Evolutionary conservation across 371 early-diverging fungal species (phyloP).

Genomic region (Circinella umbellata): DNA sequence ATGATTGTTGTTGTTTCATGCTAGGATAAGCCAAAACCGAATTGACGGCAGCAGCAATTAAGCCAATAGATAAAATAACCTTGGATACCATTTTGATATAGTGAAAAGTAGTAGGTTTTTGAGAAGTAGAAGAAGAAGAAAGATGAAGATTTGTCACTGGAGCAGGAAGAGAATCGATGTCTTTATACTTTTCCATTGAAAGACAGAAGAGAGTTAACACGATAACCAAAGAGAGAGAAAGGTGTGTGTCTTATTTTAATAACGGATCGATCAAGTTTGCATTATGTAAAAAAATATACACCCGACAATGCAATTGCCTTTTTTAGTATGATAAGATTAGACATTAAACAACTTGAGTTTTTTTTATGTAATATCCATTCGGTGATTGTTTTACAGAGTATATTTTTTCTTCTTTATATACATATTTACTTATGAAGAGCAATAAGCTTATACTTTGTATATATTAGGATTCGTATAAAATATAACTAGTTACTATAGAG

Average conservation of each 20-base stretch:
- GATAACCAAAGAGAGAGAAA: neutral
- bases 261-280: neutral
- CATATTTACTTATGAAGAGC: too few species aligned
- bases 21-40: slow-evolving; percentile 16
- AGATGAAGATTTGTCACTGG: neutral
- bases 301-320: neutral
- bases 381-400: too few species aligned
- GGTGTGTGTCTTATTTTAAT: neutral
- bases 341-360: neutral
- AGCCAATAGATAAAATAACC: slow-evolving; percentile 11
- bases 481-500: too few species aligned
- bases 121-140: neutral
- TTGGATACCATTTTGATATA: slow-evolving; percentile 19
- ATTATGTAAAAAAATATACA: slow-evolving; percentile 10
- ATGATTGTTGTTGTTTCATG: slow-evolving; percentile 5
- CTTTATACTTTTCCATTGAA: slow-evolving; percentile 16
- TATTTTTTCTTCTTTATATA: too few species aligned
- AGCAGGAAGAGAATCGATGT: neutral
- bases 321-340: slow-evolving; percentile 3
- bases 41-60: slow-evolving; percentile 21
- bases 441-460: too few species aligned
- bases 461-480: too few species aligned
- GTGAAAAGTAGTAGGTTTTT: neutral
- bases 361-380: neutral
- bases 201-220: neutral